Conservation (phyloP, 2,329 filamentous ascomycete species). For the Graphilbum fragrans region DNA sequence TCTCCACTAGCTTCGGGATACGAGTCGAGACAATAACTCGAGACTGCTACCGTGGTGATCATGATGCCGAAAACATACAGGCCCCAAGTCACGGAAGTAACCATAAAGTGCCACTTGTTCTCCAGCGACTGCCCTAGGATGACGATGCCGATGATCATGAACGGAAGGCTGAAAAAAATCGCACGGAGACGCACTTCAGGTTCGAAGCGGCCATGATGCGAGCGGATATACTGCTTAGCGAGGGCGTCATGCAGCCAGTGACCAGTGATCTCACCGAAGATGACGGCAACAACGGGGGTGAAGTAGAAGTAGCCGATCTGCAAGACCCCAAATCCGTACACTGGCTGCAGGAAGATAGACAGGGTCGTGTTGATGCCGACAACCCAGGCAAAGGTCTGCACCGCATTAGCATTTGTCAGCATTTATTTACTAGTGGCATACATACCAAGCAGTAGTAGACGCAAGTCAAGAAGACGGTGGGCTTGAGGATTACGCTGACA, state of each 20-base stretch:
- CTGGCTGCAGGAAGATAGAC: constrained; percentile 34
- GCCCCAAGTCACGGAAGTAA: constrained; percentile 34
- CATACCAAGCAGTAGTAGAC: constrained; percentile 22
- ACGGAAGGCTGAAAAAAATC: constrained; percentile 31
- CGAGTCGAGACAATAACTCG: constrained; percentile 38
- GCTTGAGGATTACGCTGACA: constrained; percentile 25
- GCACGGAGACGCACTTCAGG: constrained; percentile 41
- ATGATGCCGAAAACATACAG: constrained; percentile 44
- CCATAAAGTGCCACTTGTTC: constrained; percentile 38
- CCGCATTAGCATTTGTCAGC: background rate
- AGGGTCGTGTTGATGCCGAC: constrained; percentile 46
- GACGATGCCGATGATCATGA: constrained; percentile 37
- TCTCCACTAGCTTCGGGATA: constrained; percentile 44
- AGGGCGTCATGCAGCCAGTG: constrained; percentile 44
- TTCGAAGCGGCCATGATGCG: constrained; percentile 39
- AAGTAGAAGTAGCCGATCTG: constrained; percentile 47
- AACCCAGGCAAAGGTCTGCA: constrained; percentile 32
- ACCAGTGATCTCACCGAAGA: constrained; percentile 39
- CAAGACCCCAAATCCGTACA: constrained; percentile 36
- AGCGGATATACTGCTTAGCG: constrained; percentile 28
- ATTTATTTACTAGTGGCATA: background rate
- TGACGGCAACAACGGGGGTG: constrained; percentile 38
- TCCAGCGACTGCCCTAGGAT: constrained; percentile 40
- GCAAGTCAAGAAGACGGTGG: constrained; percentile 22
- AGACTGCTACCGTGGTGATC: constrained; percentile 38